These are phyloP conservation scores for Metschnikowia anglica DNA, from an alignment of 805 yeast genomes.

Conservation along the genomic window DNA sequence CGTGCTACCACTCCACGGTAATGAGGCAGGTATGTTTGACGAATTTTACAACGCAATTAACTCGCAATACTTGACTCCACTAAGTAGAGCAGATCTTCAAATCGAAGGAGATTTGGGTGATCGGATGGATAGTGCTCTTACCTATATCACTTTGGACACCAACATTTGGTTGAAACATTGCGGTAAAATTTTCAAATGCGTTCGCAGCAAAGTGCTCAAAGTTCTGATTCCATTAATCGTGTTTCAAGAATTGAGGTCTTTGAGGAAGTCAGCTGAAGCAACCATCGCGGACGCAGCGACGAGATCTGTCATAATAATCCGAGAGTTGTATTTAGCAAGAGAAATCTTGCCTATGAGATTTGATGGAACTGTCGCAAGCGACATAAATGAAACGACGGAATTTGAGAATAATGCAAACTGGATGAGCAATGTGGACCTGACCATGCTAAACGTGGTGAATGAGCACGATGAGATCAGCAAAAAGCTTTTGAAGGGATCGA, in stretches of 20 bases:
- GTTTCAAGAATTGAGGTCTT: conserved; percentile 71
- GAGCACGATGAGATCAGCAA: conserved; percentile 43
- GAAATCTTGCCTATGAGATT: conserved; percentile 61
- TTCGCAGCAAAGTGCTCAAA: conserved; percentile 56
- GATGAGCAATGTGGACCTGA: conserved; percentile 71
- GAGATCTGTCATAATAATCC: conserved; percentile 69
- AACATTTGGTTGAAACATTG: conserved; percentile 81
- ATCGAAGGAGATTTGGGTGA: conserved; percentile 54
- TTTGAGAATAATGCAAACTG: conserved; percentile 71
- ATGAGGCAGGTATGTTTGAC: conserved; percentile 16
- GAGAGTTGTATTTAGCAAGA: conserved; percentile 60
- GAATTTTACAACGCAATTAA: conserved; percentile 27
- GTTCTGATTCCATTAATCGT: conserved; percentile 71
- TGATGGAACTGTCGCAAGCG: conserved; percentile 67
- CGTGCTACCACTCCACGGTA: conserved; percentile 8
- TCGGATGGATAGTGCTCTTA: conserved; percentile 54
- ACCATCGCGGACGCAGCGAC: conserved; percentile 79
- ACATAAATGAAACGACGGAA: conserved; percentile 69
- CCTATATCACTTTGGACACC: conserved; percentile 68
- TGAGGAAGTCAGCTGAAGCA: conserved; percentile 69
- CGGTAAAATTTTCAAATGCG: conserved; percentile 70
- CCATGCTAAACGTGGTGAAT: conserved; percentile 53
- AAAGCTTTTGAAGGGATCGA: conserved; percentile 40
- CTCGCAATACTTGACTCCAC: conserved; percentile 21
- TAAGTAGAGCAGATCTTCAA: conserved; percentile 13